Evolutionary conservation across 1,139 yeast genomes (phyloP).

Genomic region (Blastobotrys aristatus): DNA sequence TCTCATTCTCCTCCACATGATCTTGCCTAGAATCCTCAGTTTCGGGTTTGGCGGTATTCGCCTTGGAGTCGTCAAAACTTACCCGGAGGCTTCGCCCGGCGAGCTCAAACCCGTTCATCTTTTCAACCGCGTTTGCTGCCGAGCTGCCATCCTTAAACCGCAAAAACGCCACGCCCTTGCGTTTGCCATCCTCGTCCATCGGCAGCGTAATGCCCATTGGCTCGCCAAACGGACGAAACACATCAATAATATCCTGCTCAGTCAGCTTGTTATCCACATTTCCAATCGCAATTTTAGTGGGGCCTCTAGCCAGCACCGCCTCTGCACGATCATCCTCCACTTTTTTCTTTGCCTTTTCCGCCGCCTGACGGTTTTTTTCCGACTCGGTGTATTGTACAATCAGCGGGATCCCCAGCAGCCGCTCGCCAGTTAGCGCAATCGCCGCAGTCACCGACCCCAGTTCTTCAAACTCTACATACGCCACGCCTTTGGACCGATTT

Average conservation of each 20-base stretch:
- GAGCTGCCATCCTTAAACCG: conserved; percentile 16
- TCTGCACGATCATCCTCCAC: background rate
- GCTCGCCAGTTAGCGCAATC: conserved; percentile 34
- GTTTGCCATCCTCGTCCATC: conserved; percentile 33
- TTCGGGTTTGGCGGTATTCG: background rate
- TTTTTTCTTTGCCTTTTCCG: conserved; percentile 12
- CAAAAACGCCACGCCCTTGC: conserved; percentile 33
- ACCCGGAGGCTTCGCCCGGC: conserved; percentile 34
- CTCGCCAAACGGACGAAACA: conserved; percentile 35
- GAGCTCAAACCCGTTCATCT: conserved; percentile 34
- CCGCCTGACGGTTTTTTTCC: conserved; percentile 35
- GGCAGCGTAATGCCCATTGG: conserved; percentile 28
- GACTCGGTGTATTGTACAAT: conserved; percentile 37
- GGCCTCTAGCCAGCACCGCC: background rate
- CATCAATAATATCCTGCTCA: conserved; percentile 32
- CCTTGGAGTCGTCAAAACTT: conserved; percentile 26
- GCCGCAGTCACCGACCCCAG: conserved; percentile 34
- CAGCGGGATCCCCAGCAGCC: conserved; percentile 36
- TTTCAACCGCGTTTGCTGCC: conserved; percentile 32
- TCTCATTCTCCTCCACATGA: background rate
- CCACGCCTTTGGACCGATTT: conserved; percentile 38
- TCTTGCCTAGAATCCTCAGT: conserved; percentile 22
- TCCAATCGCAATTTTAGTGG: conserved; percentile 28
- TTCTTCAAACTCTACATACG: conserved; percentile 36
- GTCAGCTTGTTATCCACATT: conserved; percentile 33